phyloP scores from a whole-genome alignment of 768 basidiomycete genomes.

The Butyriboletus loyo region DNA sequence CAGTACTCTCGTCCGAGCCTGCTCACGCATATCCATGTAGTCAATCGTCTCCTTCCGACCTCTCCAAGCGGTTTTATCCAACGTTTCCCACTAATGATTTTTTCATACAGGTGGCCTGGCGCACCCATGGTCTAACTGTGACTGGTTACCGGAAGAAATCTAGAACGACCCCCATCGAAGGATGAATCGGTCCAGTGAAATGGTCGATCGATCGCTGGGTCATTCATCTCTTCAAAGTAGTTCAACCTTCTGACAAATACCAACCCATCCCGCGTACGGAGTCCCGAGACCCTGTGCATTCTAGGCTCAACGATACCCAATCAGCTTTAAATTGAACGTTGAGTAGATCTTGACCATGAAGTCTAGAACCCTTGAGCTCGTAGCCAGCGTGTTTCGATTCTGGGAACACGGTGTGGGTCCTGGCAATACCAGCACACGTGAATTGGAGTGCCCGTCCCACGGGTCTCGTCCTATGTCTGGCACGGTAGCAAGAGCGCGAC shows the following conservation, averaged over 20 bases:
- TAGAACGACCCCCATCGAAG: neutral
- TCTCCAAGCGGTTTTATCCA: conserved; percentile 43
- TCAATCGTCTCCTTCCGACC: conserved; percentile 23
- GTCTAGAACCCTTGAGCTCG: neutral
- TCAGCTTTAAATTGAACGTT: neutral
- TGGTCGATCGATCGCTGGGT: neutral
- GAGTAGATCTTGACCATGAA: neutral
- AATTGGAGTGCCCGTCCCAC: neutral
- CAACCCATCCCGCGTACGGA: neutral
- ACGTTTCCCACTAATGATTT: conserved; percentile 44
- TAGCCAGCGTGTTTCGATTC: neutral
- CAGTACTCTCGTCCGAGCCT: neutral
- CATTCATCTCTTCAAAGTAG: neutral
- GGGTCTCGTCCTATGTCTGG: neutral
- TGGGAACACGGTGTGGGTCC: neutral
- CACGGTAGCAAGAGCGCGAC: conserved; percentile 15
- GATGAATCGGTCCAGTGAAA: neutral
- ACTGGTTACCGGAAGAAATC: neutral
- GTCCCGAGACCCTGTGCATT: neutral
- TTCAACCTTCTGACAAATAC: neutral
- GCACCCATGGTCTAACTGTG: conserved; percentile 50
- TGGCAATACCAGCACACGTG: neutral
- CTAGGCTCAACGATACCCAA: neutral
- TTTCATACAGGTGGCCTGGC: conserved; percentile 46
- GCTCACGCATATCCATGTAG: neutral